Evolutionary conservation across 148 eudicot species (phyloP), one percentile per base, ranked within the genome.

Genomic region (Rhododendron griersonianum): DNA sequence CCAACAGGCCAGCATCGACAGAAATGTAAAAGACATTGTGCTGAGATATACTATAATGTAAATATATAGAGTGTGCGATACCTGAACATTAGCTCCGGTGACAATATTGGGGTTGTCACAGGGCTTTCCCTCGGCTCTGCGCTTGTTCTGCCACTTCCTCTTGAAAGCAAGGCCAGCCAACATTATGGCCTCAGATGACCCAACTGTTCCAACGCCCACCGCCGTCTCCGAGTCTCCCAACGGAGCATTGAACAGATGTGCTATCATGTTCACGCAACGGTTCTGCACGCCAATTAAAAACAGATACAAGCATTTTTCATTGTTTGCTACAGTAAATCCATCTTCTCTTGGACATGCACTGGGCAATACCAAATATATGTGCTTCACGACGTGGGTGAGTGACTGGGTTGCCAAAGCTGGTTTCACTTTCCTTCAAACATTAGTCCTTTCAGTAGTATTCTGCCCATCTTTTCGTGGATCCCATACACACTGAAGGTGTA

Each of bases 111-210:
- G 90, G 35, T 88, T 88, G 86, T 88, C 83, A 25, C 0, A 63
- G 15, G 88, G 89, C 57, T 78, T 78, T 1, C 89, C 89, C 35
- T 85, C 48, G 23, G 85, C 84, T 37, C 65, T 88, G 7, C 85
- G n/a, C 50, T 81, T 80, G 82, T 88, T 71, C 76, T 85, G 89
- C 89, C 89, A 88, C 79, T 61, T 88, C 35, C 87, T 85, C 85
- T 88, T 88, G 76, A 88, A 85, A 39, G 89, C 89, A n/a, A 88
- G 51, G 15, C 89, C 89, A 0, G 89, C 89, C 19, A 88, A 51
- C 89, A 88, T 88, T 76, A 88, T 85, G 6, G 89, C 89, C 89
- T 88, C 89, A 7, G 89, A 88, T 30, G 89, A 85, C 0, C 89
- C 89, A 33, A 88, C 89, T 3, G 87, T 88, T 85, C 89, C 89